Base-by-base conservation (phyloP, 176 grass and related monocot species). In the Lolium multiflorum region DNA sequence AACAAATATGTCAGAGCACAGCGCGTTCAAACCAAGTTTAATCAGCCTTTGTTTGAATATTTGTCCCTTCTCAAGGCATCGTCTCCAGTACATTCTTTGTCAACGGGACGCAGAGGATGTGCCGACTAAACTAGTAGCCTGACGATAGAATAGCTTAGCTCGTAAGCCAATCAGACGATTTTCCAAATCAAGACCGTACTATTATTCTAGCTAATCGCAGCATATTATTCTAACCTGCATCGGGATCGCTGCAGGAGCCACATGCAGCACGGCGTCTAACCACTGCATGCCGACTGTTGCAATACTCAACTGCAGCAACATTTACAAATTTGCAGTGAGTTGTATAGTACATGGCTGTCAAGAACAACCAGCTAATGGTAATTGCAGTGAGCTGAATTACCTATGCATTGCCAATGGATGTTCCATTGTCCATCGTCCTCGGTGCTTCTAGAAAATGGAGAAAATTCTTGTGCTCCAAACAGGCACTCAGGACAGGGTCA, bases 31-130 rank as follows among this genome's bases (percentile, higher is more conserved):
- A 90, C 79, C 3, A 78, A 64, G 47, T 83, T 83, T 50, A 65
- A 31, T 65, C 15, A 80, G 74, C 59, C 37, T 72, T 51, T 28
- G 50, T 87, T 91, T 91, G 84, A 87, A 76, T 87, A 91, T 70
- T 87, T 87, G 85, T 81, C 81, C 74, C 67, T 83, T 63, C 55
- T 87, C 81, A 10, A 83, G 75, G 81, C 58, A 87, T 41, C 68
- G 20, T 55, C 38, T 47, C 72, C 41, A 38, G 57, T 69, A 60
- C 22, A 80, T 75, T 87, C 39, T 84, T 91, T 67, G 85, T 87
- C 89, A 87, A 91, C 75, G 76, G 76, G 17, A 49, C n/a, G 59
- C 89, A 21, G 50, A 60, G 58, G 39, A 56, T 63, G 61, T 46
- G 18, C 14, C 28, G 10, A 70, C 22, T 77, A 77, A 90, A 86